These are phyloP conservation scores for Euptelea pleiosperma DNA, from an alignment of 164 flowering plant genomes.

Conservation along the genomic window DNA sequence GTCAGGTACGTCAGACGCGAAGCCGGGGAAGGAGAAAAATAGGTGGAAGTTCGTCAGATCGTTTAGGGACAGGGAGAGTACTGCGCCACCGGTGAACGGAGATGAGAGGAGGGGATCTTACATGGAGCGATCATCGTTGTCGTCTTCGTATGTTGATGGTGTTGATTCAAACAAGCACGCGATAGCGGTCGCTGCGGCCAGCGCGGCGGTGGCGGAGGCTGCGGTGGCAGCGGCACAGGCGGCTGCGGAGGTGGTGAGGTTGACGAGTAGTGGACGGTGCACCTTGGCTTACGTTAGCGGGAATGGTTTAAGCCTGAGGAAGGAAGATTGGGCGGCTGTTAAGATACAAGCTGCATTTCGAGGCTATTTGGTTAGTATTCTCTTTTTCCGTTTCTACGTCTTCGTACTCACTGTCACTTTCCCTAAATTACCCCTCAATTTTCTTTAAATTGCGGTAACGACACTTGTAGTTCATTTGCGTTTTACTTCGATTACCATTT, in stretches of 20 bases:
- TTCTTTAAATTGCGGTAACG: slow-evolving; percentile 1
- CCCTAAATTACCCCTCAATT: slow-evolving; percentile 2
- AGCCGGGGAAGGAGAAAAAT: slow-evolving; percentile 28
- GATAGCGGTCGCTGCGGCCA: slow-evolving; percentile 86
- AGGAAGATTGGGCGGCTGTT: slow-evolving; percentile 49
- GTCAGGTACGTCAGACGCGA: slow-evolving; percentile 4
- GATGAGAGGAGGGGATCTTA: slow-evolving; percentile 14
- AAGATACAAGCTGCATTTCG: slow-evolving; percentile 75
- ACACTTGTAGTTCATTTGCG: no score
- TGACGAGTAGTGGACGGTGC: slow-evolving; percentile 44
- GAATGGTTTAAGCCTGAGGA: slow-evolving; percentile 16
- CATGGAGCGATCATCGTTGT: slow-evolving; percentile 8
- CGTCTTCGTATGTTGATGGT: slow-evolving; percentile 12
- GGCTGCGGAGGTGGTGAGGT: slow-evolving; percentile 73
- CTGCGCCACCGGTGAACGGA: background rate
- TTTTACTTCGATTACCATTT: no score
- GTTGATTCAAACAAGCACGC: slow-evolving; percentile 73
- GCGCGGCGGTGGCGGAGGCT: slow-evolving; percentile 83
- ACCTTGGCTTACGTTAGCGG: slow-evolving; percentile 16
- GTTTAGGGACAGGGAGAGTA: slow-evolving; percentile 10
- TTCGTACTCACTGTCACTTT: no score
- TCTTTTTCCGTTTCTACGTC: no score
- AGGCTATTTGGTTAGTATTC: slow-evolving; percentile 61
- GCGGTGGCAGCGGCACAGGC: slow-evolving; percentile 85
- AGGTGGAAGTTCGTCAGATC: slow-evolving; percentile 39